Evolutionary conservation across 2,329 filamentous ascomycete genomes (phyloP), one percentile per base, ranked within the genome.

Genomic region (Aureobasidium sp.): DNA sequence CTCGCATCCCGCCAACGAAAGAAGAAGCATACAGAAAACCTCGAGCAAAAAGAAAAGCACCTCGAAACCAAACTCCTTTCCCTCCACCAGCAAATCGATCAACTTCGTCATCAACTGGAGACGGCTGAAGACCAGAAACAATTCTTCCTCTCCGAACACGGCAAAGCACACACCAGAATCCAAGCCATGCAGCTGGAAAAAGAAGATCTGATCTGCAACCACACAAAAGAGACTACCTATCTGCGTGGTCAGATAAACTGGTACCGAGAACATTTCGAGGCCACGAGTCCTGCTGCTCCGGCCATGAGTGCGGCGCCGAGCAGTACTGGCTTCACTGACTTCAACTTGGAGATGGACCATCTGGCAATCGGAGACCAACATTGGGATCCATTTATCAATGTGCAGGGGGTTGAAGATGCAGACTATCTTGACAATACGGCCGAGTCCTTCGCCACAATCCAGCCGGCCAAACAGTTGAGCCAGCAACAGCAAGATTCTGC

Each of bases 1-100:
- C 88, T 99, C 68, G 93, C 97, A 77, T 97, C 94, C 46, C 86
- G 94, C 66, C 93, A 97, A 75, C 87, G 94, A 68, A 99, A 97
- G 82, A 97, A 97, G 84, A 88, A 90, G 77, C 93, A 97, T 77
- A 97, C 94, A 35, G 94, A 97, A 77, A 87, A 94, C 68, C 84
- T 97, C 47, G 94, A 97, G 74, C 88, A 94, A 74, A 93, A 97
- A 79, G 96, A 97, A 82, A 96, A 96, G 80, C 84, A 89, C 62
- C 95, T 85, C 78, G 89, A 87, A 60, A 82, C 84, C 67, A 78
- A 89, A 71, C 89, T 96, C 71, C 83, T 78, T 66, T 82, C 87
- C 60, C 81, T 96, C 70, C 89, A 96, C 71, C 88, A 94, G 61
- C 86, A 90, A 66, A 78, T 95, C 65, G 78, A 79, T 57, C 81